Base-by-base conservation (phyloP, 345 rosid genomes). In the Citropsis articulata region DNA sequence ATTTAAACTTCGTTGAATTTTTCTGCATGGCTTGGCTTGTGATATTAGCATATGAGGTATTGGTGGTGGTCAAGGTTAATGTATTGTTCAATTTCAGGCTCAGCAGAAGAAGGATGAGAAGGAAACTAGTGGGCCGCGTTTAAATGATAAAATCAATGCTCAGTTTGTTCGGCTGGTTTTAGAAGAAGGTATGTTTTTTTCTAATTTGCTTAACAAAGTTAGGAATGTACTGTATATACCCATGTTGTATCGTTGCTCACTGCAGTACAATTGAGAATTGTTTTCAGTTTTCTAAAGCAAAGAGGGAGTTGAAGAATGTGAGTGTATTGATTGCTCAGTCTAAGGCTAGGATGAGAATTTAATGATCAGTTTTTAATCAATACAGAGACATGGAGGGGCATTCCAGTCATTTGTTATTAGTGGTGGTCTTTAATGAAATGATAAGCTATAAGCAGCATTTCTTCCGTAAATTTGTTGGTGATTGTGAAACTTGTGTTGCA, bases 91-190 rank as follows among this genome's bases (percentile, higher is more conserved):
- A 35, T 86, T 75, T 67, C 83, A 85, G 90, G 88, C 75, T 64
- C 82, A 61, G 81, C 75, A 48, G 69, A 88, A 79, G 69, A 75
- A 84, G 80, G 88, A 84, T 36, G 87, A 85, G 60, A 59, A 77
- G 81, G 78, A 64, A 24, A 25, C 45, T 4, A 42, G 12, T 60
- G 87, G 83, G 55, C 81, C 78, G 0, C 80, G 84, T 7, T 79
- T 91, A 59, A 91, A 91, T 77, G 85, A 82, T 33, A 68, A 90
- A 65, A 90, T 91, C 53, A 77, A 53, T 31, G 89, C 85, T 48
- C 76, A 14, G 21, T 25, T 63, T 79, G 85, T 91, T 35, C 83
- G 95, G 83, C 83, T 91, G 30, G 93, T 90, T 62, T 69, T 38
- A 7, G 93, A 84, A 6, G 88, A 87, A 50, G 93, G 95, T 91